Base-by-base conservation (phyloP, 768 basidiomycete species). In the Leccinum uliginosum region DNA sequence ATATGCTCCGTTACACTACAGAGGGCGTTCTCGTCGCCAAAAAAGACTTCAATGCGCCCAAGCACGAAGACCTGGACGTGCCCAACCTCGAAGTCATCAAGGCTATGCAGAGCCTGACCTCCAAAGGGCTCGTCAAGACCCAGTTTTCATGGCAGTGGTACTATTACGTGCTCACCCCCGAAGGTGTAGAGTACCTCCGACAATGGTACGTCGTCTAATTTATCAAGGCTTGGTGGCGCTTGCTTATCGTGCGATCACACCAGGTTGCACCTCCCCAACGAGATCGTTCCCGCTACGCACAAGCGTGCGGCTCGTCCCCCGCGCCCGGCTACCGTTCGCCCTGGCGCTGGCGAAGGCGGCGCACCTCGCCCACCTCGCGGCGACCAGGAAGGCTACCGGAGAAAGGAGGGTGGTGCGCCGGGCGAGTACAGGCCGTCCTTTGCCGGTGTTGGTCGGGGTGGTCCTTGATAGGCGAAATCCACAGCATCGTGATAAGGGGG, bases 61-160 rank as follows among this genome's bases (percentile, higher is more conserved):
- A 95, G 75, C 97, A 99, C 72, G 93, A 95, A 72, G 94, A 98
- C 58, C 80, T 86, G 59, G 83, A 85, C 51, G 83, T 85, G 49
- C 83, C 84, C 53, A 86, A 86, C 66, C 81, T 86, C 53, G 75
- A 86, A 62, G 85, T 85, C 59, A 85, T 86, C 75, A 86, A 86
- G 75, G 83, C 83, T 50, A 76, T 85, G 70, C 84, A 85, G 66
- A 85, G 83, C 74, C 74, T 86, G 64, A 86, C 81, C 62, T 85
- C 83, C 44, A 80, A 75, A 71, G 95, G 96, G 55, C 86, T 80
- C 75, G 93, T 98, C 79, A 98, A 98, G 85, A 99, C 97, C 65
- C 96, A 93, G 73, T 98, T 98, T 83, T 93, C 90, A 50, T 99
- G 97, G 97, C 94, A 98, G 71, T 97, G 86, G 83, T 99, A 97